A percentile compares a stretch with the other conserved stretches of the same genome.
These are phyloP conservation scores for Trametes punicea DNA, from an alignment of 768 basidiomycete species.

Conservation along the genomic window DNA sequence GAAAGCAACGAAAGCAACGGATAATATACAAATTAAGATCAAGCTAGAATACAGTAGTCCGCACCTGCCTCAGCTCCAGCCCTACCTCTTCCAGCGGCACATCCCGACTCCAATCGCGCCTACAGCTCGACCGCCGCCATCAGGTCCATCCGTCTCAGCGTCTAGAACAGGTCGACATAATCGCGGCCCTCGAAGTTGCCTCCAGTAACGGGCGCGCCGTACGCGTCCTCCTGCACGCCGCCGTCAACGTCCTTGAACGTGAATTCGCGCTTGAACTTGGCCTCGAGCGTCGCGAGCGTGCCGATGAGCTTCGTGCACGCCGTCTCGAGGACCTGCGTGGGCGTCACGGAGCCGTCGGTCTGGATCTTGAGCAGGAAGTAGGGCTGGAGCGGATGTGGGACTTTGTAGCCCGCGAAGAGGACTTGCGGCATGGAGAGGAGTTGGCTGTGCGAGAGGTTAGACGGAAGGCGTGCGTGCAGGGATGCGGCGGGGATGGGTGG, in stretches of 20 bases:
- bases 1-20: slow-evolving; percentile 1
- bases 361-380: slow-evolving; percentile 95
- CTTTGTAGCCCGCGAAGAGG: slow-evolving; percentile 97
- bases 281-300: slow-evolving; percentile 55
- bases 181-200: slow-evolving; percentile 24
- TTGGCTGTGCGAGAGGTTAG: slow-evolving; percentile 51
- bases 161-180: slow-evolving; percentile 27
- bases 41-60: slow-evolving; percentile 1
- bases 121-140: not conserved
- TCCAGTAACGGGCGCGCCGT: slow-evolving; percentile 24
- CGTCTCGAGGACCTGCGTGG: slow-evolving; percentile 76
- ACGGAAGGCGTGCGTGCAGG: not conserved
- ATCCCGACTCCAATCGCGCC: not conserved
- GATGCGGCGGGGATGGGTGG: not conserved
- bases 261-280: slow-evolving; percentile 81
- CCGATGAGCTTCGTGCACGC: slow-evolving; percentile 81
- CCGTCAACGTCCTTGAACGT: slow-evolving; percentile 60
- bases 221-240: slow-evolving; percentile 29
- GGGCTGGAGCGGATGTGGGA: slow-evolving; percentile 93
- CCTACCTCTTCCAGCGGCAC: too few species aligned
- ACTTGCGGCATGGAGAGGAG: slow-evolving; percentile 84
- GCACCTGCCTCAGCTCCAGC: not conserved
- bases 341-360: slow-evolving; percentile 84
- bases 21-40: slow-evolving; percentile 9
- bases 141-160: not conserved